Base-by-base conservation (phyloP, 495 filamentous ascomycete species). In the Podospora pseudocomata region DNA sequence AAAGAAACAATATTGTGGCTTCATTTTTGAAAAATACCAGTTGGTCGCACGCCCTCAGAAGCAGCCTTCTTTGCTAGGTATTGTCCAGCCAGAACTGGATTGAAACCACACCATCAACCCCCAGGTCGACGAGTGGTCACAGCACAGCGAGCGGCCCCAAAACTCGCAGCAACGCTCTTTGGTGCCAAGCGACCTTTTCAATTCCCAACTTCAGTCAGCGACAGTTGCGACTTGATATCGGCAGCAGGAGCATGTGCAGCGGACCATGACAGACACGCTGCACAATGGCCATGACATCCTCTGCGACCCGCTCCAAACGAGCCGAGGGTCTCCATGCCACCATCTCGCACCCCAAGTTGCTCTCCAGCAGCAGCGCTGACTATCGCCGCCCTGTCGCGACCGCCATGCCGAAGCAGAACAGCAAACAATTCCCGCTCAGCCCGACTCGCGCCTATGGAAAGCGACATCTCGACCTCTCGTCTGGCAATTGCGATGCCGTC, bases 251-350 rank as follows among this genome's bases (percentile, higher is more conserved):
- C 59, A 3, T 34, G 27, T 2, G 5, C 30, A 32, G 5, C 61
- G 23, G 18, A 63, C 30, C 28, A 63, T 63, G 61, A 44, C 32
- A 6, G 28, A 19, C 61, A 39, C 13, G 4, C 34, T 15, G 11
- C 16, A 28, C 64, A 66, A 77, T 76, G 75, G 70, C 78, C 67
- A 76, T 78, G 76, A 76, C 75, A 54, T 63, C 73, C 23, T 76
- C 76, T 53, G 55, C 73, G 70, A 77, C 75, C 74, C 78, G 76
- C 72, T 76, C 78, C 60, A 64, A 76, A 72, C 70, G 78, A 73
- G 71, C 76, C 68, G 78, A 80, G 57, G 75, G 67, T 66, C 67
- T 69, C 63, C 73, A 66, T 70, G 68, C 39, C 39, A 49, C 39
- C 39, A 49, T 71, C 19, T 58, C 72, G 59, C 65, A 72, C 63